Evolutionary conservation across 1,284 basidiomycete species (phyloP), one percentile per base, ranked within the genome.

Genomic region (Ustilago shanxiensis): DNA sequence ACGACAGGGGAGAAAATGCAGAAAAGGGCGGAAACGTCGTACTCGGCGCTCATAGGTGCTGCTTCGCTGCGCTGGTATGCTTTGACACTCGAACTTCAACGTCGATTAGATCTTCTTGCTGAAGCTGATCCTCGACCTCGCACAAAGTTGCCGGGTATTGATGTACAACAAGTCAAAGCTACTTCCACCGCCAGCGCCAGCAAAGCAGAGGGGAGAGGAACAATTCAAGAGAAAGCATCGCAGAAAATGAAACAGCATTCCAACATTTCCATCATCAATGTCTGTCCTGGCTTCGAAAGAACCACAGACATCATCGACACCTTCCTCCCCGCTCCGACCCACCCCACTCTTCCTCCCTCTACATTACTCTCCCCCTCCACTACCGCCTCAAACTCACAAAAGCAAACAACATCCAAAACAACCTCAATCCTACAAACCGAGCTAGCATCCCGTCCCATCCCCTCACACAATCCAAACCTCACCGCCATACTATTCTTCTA

Each of bases 251-350:
- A 50, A 28, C 68, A 60, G 53, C 64, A 60, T 31, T 77, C 72
- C 44, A 83, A 83, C 55, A 79, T 85, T n/a, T 66, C 63, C 5
- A 63, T 77, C 16, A 45, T 85, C 61, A 67, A 73, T 29, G 80
- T 85, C n/a, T 83, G 79, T 50, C 69, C 80, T n/a, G 83, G 83
- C 26, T 85, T 84, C 58, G 82, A 85, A 54, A 54, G 82, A 8
- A 62, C 69, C 9, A 29, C 66, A 10, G 77, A 81, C 24, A 54
- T 81, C 33, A 60, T 79, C 28, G 62, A 67, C 2, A 68, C 69
- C 3, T 79, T 76, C 24, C 39, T 76, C 3, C 60, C 68, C n/a
- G 50, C 33, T 1, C 54, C 64, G 4, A 6, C 52, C 1, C 10
- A 16, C n/a, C 20, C 49, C 28, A 18, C 33, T 11, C 18, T 18